Base-by-base conservation (phyloP, 352 stramenopile species). In the Saprolegnia parasitica region DNA sequence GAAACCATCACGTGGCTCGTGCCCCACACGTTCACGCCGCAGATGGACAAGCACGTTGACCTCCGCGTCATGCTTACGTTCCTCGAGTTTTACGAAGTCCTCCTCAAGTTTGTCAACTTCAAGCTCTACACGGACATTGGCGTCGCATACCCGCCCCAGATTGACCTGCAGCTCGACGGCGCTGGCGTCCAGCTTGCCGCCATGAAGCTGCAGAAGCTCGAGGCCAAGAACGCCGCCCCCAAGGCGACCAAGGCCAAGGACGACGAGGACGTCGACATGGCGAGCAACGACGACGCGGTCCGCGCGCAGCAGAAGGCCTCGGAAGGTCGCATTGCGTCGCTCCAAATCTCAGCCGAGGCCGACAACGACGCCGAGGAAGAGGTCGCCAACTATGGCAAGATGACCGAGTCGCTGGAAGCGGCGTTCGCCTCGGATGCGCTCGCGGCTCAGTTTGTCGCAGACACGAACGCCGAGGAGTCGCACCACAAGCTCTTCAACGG, bases 51-150 rank as follows among this genome's bases (percentile, higher is more conserved):
- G 66, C 97, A 98, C 72, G 97, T 99, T 29, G 98, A 99, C 74
- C 97, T 98, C 74, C 87, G 90, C 58, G 97, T 99, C 23, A 99
- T 99, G 97, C 77, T 98, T 32, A 99, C 97, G 46, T 99, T 99
- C 83, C 88, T 99, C 46, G 98, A 99, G 85, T 99, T 99, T 73
- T 99, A 99, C 80, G 84, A 99, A 71, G 93, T 97, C 56, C 78
- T 99, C 29, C 81, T 99, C 64, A 96, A 98, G 77, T 99, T 99
- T 79, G 96, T 99, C 37, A 84, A 99, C 74, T 99, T 92, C 77
- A 98, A 99, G 77, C 81, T 99, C 6, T 99, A 99, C 80, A 90
- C 87, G 71, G 89, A 96, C 42, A 74, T 98, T 29, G 97, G 96
- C 24, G 80, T 99, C 15, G 72, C 81, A 37, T 99, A 99, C 79